These are phyloP conservation scores for Hypsizygus marmoreus DNA, from an alignment of 768 basidiomycete genomes.

Conservation along the genomic window DNA sequence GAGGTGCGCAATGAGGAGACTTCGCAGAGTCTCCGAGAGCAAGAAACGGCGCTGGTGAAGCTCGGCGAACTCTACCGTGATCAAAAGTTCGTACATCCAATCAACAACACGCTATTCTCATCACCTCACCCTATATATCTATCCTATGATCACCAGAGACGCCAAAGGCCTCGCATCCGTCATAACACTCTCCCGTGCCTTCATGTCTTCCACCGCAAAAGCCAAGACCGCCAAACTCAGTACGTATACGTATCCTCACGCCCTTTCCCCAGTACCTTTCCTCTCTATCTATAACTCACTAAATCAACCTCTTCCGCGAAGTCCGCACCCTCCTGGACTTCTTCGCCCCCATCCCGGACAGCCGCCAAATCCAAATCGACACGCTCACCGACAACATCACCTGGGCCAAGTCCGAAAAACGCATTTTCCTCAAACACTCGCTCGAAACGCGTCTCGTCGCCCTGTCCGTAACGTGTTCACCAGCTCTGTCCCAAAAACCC, in stretches of 20 bases:
- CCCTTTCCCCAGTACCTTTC: not conserved
- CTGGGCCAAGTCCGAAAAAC: conserved; percentile 91
- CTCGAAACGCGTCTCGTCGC: conserved; percentile 86
- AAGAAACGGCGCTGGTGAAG: conserved; percentile 83
- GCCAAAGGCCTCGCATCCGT: conserved; percentile 83
- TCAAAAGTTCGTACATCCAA: conserved; percentile 59
- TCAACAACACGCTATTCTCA: not conserved
- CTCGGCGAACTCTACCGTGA: conserved; percentile 88
- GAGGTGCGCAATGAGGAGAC: conserved; percentile 40
- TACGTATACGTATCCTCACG: too few relatives aligned
- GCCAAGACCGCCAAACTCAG: conserved; percentile 97
- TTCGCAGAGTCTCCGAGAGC: conserved; percentile 68
- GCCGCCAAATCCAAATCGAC: conserved; percentile 73
- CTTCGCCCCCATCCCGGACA: conserved; percentile 78
- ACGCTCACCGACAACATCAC: conserved; percentile 90
- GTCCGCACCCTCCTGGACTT: conserved; percentile 93
- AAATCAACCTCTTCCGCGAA: conserved; percentile 34
- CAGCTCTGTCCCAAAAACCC: not conserved
- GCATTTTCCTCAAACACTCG: conserved; percentile 94
- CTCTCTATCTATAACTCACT: not conserved
- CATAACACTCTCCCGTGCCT: conserved; percentile 78
- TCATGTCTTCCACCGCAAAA: conserved; percentile 94
- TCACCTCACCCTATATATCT: not conserved
- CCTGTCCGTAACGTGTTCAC: conserved; percentile 40
- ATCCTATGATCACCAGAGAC: conserved; percentile 52